These are phyloP conservation scores for Xylaria bambusicola DNA, from an alignment of 495 filamentous ascomycete species.

Conservation along the genomic window DNA sequence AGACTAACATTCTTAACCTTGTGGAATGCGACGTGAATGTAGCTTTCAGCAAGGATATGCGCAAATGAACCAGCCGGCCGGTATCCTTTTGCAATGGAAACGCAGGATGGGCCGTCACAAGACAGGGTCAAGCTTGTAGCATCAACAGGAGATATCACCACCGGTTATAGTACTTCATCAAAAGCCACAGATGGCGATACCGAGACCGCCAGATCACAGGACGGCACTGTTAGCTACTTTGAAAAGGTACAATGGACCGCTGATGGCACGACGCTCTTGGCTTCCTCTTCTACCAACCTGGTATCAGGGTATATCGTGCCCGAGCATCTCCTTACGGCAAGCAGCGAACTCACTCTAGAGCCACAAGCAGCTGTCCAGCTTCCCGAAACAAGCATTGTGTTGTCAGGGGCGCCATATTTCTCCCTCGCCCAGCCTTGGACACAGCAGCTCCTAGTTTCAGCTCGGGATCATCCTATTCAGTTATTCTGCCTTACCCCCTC, in stretches of 20 bases:
- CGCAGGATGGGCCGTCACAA: conserved; percentile 20
- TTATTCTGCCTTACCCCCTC: conserved; percentile 50
- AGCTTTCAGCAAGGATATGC: too few species aligned
- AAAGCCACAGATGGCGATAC: not conserved
- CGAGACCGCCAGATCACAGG: not conserved
- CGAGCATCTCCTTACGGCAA: conserved; percentile 63
- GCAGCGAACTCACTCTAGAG: conserved; percentile 46
- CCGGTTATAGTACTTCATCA: not conserved
- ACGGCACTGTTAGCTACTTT: conserved; percentile 49
- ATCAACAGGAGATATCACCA: conserved; percentile 39
- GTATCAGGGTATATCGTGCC: conserved; percentile 75
- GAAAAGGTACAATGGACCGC: conserved; percentile 63
- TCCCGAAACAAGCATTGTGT: conserved; percentile 70
- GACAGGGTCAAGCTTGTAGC: conserved; percentile 41
- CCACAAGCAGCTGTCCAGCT: conserved; percentile 63
- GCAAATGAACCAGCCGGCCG: too few species aligned
- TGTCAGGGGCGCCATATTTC: conserved; percentile 73
- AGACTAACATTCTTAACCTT: too few species aligned
- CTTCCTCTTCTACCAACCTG: conserved; percentile 67
- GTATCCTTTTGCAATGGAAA: conserved; percentile 19
- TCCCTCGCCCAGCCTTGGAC: conserved; percentile 64
- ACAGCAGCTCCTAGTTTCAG: conserved; percentile 67
- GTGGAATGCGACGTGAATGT: too few species aligned
- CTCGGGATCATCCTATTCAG: conserved; percentile 73
- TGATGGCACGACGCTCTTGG: conserved; percentile 80